phyloP scores from a whole-genome alignment of 2,329 filamentous ascomycete species.

The Cercospora sp. region DNA sequence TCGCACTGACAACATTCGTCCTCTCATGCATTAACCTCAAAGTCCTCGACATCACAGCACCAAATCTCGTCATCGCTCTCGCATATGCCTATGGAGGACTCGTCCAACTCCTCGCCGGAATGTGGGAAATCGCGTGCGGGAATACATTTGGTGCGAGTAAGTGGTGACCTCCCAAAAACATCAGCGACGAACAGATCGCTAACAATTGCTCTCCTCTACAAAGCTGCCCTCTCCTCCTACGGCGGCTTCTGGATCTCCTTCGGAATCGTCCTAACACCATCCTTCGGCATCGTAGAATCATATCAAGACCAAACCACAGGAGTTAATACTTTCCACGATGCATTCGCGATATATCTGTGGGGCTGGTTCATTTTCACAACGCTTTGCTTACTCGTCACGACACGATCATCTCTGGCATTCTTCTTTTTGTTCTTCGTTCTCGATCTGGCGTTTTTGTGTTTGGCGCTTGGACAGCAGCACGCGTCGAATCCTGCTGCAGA shows the following conservation, averaged over 20 bases:
- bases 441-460: slow-evolving; percentile 72
- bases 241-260: slow-evolving; percentile 53
- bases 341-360: slow-evolving; percentile 72
- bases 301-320: slow-evolving; percentile 42
- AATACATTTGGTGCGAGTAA: slow-evolving; percentile 68
- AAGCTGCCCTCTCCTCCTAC: slow-evolving; percentile 74
- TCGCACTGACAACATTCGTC: slow-evolving; percentile 81
- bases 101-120: slow-evolving; percentile 77
- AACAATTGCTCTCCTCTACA: slow-evolving; percentile 49
- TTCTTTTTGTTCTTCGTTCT: slow-evolving; percentile 73
- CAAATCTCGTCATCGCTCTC: slow-evolving; percentile 67
- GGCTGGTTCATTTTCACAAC: slow-evolving; percentile 86
- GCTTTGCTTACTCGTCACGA: slow-evolving; percentile 69
- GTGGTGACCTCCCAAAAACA: not conserved
- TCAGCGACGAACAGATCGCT: not conserved
- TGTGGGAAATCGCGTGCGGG: slow-evolving; percentile 89
- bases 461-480: slow-evolving; percentile 48
- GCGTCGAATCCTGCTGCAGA: slow-evolving; percentile 34
- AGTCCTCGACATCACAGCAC: slow-evolving; percentile 58
- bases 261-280: slow-evolving; percentile 15
- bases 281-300: slow-evolving; percentile 16
- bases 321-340: slow-evolving; percentile 54
- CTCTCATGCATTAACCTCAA: slow-evolving; percentile 73
- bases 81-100: slow-evolving; percentile 76
- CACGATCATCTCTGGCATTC: slow-evolving; percentile 76